phyloP scores from a whole-genome alignment of 2,329 filamentous ascomycete species.

The Mycogone perniciosa region DNA sequence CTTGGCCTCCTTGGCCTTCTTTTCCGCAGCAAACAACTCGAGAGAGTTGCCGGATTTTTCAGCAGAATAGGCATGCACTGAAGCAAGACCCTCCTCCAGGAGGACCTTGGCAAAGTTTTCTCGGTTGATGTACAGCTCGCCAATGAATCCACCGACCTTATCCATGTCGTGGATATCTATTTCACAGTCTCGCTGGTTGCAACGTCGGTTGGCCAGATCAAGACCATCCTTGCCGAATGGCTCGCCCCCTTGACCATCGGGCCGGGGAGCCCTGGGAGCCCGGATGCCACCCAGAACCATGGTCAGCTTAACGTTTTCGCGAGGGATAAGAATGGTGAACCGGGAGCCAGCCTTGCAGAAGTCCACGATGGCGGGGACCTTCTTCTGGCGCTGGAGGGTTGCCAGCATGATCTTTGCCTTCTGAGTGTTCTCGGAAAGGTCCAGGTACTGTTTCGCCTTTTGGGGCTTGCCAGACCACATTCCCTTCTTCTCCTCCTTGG shows the following conservation, averaged over 20 bases:
- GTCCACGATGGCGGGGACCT: constrained; percentile 87
- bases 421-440: constrained; percentile 87
- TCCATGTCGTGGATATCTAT: constrained; percentile 92
- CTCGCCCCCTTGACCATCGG: constrained; percentile 71
- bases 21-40: constrained; percentile 82
- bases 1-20: constrained; percentile 78
- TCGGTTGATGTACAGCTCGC: constrained; percentile 84
- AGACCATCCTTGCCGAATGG: constrained; percentile 93
- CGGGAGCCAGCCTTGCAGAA: constrained; percentile 96
- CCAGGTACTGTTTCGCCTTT: constrained; percentile 73
- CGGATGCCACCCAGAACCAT: constrained; percentile 91
- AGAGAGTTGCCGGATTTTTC: constrained; percentile 87
- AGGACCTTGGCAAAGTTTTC: constrained; percentile 93
- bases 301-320: constrained; percentile 90
- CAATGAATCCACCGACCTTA: constrained; percentile 96
- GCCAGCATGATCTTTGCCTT: constrained; percentile 93
- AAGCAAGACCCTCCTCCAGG: constrained; percentile 87
- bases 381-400: constrained; percentile 82
- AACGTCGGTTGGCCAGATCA: constrained; percentile 81
- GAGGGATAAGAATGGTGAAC: constrained; percentile 85
- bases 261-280: constrained; percentile 76
- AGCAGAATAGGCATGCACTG: constrained; percentile 89
- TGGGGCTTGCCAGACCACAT: constrained; percentile 92
- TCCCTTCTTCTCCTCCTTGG: constrained; percentile 83
- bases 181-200: constrained; percentile 91